Conservation (phyloP, 805 yeast genomes). For the Candida odintsovae region DNA sequence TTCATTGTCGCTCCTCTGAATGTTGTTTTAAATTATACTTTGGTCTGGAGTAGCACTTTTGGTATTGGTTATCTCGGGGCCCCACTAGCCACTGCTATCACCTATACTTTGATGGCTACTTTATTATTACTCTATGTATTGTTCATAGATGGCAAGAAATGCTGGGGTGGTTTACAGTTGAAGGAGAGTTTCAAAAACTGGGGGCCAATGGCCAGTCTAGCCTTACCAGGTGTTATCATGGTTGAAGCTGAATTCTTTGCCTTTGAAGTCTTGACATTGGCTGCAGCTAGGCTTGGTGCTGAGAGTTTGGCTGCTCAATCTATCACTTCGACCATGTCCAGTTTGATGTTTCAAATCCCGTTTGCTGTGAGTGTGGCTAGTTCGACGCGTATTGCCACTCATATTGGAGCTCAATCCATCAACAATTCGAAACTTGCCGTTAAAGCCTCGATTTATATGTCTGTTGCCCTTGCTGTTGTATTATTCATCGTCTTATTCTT, state of each 20-base stretch:
- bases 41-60: constrained; percentile 56
- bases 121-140: constrained; percentile 48
- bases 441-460: constrained; percentile 29
- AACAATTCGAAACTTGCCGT: constrained; percentile 40
- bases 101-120: constrained; percentile 58
- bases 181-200: constrained; percentile 30
- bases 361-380: constrained; percentile 73
- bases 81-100: constrained; percentile 59
- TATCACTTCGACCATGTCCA: constrained; percentile 62
- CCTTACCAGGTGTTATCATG: constrained; percentile 59
- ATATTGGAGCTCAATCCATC: constrained; percentile 47
- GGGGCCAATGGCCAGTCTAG: constrained; percentile 45
- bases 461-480: constrained; percentile 28
- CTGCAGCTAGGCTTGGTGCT: constrained; percentile 64
- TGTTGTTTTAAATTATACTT: constrained; percentile 48
- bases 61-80: constrained; percentile 75
- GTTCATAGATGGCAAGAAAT: constrained; percentile 33
- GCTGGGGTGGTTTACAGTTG: constrained; percentile 30
- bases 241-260: constrained; percentile 63
- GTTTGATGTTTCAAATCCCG: constrained; percentile 65
- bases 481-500: constrained; percentile 40
- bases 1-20: constrained; percentile 60
- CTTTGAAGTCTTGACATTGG: constrained; percentile 57
- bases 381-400: constrained; percentile 73
- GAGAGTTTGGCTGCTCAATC: constrained; percentile 68